phyloP scores from a whole-genome alignment of 2,329 filamentous ascomycete species.

The Verruconis gallopava region DNA sequence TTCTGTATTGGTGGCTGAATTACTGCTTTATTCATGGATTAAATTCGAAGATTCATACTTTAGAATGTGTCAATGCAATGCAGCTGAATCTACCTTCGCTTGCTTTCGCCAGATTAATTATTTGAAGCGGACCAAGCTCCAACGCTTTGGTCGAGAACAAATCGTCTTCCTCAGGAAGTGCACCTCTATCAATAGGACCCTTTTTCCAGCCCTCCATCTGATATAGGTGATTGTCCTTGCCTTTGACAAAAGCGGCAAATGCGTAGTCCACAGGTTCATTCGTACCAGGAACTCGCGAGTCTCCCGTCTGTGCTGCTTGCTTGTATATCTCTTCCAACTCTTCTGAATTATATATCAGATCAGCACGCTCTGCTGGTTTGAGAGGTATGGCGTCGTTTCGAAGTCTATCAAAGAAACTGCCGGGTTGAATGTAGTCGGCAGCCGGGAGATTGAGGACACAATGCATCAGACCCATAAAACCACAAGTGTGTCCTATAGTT shows the following conservation, averaged over 20 bases:
- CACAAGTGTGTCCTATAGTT: slow-evolving; percentile 46
- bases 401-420: slow-evolving; percentile 33
- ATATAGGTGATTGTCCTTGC: slow-evolving; percentile 32
- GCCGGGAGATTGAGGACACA: slow-evolving; percentile 38
- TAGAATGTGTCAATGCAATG: slow-evolving; percentile 27
- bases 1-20: too few species aligned
- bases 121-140: slow-evolving; percentile 26
- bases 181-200: slow-evolving; percentile 32
- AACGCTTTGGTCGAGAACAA: slow-evolving; percentile 30
- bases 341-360: slow-evolving; percentile 37
- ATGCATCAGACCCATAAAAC: slow-evolving; percentile 45
- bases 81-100: slow-evolving; percentile 31
- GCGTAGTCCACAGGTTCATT: slow-evolving; percentile 17
- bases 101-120: slow-evolving; percentile 24
- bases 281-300: slow-evolving; percentile 22
- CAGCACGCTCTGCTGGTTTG: slow-evolving; percentile 32
- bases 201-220: slow-evolving; percentile 33
- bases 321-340: slow-evolving; percentile 32
- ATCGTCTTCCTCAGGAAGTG: slow-evolving; percentile 29
- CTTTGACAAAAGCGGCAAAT: slow-evolving; percentile 36
- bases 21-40: too few species aligned
- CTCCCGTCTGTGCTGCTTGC: slow-evolving; percentile 28
- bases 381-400: slow-evolving; percentile 32
- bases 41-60: too few species aligned
- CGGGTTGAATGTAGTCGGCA: slow-evolving; percentile 28